Conservation (phyloP, 257 asterid genomes). For the Prunella vulgaris region DNA sequence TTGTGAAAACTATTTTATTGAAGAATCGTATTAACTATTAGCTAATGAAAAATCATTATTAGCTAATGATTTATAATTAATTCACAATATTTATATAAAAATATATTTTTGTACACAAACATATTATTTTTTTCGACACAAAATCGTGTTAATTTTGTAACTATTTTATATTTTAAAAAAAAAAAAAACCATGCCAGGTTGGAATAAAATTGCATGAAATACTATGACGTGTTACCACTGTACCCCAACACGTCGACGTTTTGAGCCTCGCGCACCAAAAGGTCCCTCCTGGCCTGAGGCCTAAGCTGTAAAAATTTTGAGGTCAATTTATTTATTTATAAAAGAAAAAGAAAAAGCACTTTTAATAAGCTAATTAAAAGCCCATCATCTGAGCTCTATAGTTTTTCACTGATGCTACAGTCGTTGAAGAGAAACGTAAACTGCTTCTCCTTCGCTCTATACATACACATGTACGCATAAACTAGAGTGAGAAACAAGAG, state of each 20-base stretch:
- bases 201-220: constrained; percentile 15
- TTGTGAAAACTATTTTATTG: no score
- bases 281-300: neutral
- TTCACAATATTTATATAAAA: no score
- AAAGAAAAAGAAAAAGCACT: neutral
- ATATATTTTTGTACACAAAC: no score
- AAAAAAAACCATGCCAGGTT: constrained; percentile 5
- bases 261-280: constrained; percentile 14
- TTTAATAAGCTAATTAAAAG: neutral
- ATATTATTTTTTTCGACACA: no score
- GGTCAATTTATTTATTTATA: neutral
- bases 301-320: neutral
- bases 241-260: constrained; percentile 2
- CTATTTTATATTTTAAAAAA: no score
- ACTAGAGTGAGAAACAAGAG: neutral
- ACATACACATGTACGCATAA: constrained; percentile 16
- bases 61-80: no score
- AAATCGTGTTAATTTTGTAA: no score
- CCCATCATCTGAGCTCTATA: neutral
- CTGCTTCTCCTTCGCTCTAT: constrained; percentile 23
- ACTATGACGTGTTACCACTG: neutral
- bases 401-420: constrained; percentile 23
- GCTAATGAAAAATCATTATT: no score
- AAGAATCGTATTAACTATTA: no score
- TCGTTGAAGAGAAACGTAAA: constrained; percentile 28